Evolutionary conservation across 257 asterid species (phyloP).

Genomic region (Fraxinus pennsylvanica): DNA sequence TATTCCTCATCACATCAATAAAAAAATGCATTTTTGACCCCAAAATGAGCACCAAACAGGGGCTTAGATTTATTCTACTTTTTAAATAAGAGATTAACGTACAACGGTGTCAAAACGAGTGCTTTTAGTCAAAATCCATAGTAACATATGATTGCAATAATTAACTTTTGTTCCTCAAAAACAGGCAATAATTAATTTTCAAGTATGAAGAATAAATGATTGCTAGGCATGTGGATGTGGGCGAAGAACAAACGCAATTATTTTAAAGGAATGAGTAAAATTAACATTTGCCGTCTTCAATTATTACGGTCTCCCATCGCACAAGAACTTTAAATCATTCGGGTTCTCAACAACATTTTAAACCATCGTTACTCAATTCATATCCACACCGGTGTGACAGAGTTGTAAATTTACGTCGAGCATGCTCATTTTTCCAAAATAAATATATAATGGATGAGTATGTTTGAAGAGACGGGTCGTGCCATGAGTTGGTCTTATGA

Average conservation of each 20-base stretch:
- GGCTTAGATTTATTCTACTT: no score
- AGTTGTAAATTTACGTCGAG: no score
- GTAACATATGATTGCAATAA: background rate
- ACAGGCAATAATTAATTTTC: background rate
- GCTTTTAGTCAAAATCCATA: background rate
- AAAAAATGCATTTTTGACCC: no score
- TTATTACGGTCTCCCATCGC: background rate
- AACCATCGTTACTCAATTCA: no score
- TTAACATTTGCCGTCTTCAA: background rate
- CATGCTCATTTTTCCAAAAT: no score
- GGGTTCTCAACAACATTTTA: no score
- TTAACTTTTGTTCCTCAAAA: background rate
- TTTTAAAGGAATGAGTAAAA: background rate
- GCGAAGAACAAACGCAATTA: constrained; percentile 15
- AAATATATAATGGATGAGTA: no score
- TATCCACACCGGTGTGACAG: no score
- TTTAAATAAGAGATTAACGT: background rate
- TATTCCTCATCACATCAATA: no score
- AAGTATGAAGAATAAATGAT: background rate
- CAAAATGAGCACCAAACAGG: no score
- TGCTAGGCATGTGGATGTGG: constrained; percentile 8
- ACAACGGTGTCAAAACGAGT: background rate
- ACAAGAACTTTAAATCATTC: background rate
- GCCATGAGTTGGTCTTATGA: no score
- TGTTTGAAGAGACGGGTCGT: no score